These are phyloP conservation scores for Allodekkera sacchari DNA, from an alignment of 805 yeast species.

Conservation along the genomic window DNA sequence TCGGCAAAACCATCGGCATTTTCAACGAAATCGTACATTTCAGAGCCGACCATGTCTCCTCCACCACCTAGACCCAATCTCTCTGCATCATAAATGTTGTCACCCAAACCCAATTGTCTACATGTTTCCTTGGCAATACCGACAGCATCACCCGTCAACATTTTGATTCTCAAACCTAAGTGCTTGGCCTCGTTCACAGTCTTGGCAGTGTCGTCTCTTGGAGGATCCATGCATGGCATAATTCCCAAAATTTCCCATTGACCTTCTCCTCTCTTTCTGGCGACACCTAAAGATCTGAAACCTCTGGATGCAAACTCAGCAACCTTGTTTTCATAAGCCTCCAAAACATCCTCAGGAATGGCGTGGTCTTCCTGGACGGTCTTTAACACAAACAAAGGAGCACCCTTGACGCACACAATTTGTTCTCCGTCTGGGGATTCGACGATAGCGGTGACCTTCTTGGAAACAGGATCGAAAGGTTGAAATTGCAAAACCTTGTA, in stretches of 20 bases:
- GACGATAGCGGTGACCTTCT: constrained; percentile 91
- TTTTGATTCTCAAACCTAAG: constrained; percentile 91
- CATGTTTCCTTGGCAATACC: constrained; percentile 98
- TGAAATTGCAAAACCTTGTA: constrained; percentile 94
- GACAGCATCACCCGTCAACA: constrained; percentile 99
- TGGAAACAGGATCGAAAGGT: constrained; percentile 96
- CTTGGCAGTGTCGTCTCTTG: constrained; percentile 96
- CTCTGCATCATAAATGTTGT: constrained; percentile 94
- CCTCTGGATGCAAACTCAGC: constrained; percentile 98
- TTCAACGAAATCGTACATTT: constrained; percentile 94
- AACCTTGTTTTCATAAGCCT: constrained; percentile 93
- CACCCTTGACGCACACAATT: constrained; percentile 95
- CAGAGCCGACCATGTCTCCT: constrained; percentile 95
- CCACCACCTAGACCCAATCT: constrained; percentile 90
- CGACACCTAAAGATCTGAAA: constrained; percentile 97
- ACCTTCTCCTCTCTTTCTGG: constrained; percentile 97
- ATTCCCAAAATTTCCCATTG: constrained; percentile 97
- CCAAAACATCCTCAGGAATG: constrained; percentile 87
- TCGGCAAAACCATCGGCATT: constrained; percentile 98
- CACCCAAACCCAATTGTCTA: constrained; percentile 94
- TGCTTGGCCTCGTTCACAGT: constrained; percentile 87
- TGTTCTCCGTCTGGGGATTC: constrained; percentile 95
- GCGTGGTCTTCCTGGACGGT: constrained; percentile 97
- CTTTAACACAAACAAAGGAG: constrained; percentile 93
- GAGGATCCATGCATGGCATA: constrained; percentile 99